Evolutionary conservation across 306 rosid species (phyloP), one percentile per base, ranked within the genome.

Genomic region (Vigna nakashimae): DNA sequence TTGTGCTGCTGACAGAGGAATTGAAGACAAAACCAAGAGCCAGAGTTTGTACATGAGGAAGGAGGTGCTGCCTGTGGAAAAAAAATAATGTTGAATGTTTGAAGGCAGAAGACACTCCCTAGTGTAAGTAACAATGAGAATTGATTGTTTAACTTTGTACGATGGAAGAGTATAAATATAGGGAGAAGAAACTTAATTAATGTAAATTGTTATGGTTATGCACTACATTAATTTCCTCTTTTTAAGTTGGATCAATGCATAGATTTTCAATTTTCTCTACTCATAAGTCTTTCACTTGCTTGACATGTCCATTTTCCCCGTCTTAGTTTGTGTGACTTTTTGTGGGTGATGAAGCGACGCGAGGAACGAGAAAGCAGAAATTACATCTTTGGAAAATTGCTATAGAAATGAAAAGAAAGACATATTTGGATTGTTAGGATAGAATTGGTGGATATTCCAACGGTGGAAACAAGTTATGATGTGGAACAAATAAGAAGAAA

Each of bases 51-150:
- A 77, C 48, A 77, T 53, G 22, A 76, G 71, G 28, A 71, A 76
- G 64, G 55, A 38, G 46, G 74, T 71, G 49, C 20, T 71, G 38
- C 72, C 79, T 49, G 46, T 79, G 75, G 17, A 49, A 69, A 56
- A 26, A 65, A 73, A 78, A 78, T 72, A 57, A 72, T 66, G 83
- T 56, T 78, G 82, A 71, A 77, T 82, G 83, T 83, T 69, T 66
- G 80, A 73, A 66, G 72, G 53, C 83, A 57, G 24, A 83, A 73
- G 76, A 78, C 86, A 82, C 82, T 82, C 83, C 59, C 80, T 78
- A 63, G 67, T 82, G 80, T 71, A 74, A 73, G 66, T 71, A 74
- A 78, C 60, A 82, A 62, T 72, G 63, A 77, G 79, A 56, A 75
- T 76, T 46, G 48, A 57, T 67, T 79, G 7, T 48, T 78, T 62